A percentile compares a stretch with the other conserved stretches of the same genome.
phyloP scores from a whole-genome alignment of 345 rosid genomes.

The Salix suchowensis region DNA sequence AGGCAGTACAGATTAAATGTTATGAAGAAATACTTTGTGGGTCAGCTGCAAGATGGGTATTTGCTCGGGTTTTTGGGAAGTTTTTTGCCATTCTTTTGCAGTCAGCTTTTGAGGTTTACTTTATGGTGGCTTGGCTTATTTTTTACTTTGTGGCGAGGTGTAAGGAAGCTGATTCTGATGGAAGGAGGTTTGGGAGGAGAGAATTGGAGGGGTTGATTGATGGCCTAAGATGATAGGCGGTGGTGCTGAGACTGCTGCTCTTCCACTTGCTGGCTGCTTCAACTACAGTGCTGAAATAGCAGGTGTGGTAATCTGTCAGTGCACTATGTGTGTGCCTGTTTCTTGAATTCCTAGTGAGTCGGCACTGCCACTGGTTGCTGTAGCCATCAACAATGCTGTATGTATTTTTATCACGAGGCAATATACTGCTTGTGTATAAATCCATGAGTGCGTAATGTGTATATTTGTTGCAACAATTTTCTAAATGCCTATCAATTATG shows the following conservation, averaged over 20 bases:
- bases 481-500: conserved; percentile 22
- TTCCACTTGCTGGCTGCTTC: conserved; percentile 24
- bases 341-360: conserved; percentile 34
- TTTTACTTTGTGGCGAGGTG: conserved; percentile 71
- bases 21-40: conserved; percentile 81
- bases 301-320: conserved; percentile 20
- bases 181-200: conserved; percentile 76
- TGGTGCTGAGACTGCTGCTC: conserved; percentile 16
- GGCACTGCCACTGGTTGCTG: conserved; percentile 30
- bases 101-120: conserved; percentile 72
- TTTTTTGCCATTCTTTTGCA: conserved; percentile 57
- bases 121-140: conserved; percentile 85
- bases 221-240: conserved; percentile 52
- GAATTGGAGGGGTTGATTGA: conserved; percentile 74
- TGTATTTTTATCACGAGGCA: conserved; percentile 34
- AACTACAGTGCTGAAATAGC: conserved; percentile 24
- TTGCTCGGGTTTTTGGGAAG: conserved; percentile 50
- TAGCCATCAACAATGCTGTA: conserved; percentile 26
- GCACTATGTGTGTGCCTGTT: conserved; percentile 35
- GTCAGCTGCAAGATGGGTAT: conserved; percentile 54
- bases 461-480: conserved; percentile 45
- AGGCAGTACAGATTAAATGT: conserved; percentile 74
- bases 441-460: conserved; percentile 42
- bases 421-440: conserved; percentile 46
- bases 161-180: conserved; percentile 63